A percentile compares a stretch with the other conserved stretches of the same genome.
Conservation (phyloP, 257 asterid species). For the Anisodus acutangulus region DNA sequence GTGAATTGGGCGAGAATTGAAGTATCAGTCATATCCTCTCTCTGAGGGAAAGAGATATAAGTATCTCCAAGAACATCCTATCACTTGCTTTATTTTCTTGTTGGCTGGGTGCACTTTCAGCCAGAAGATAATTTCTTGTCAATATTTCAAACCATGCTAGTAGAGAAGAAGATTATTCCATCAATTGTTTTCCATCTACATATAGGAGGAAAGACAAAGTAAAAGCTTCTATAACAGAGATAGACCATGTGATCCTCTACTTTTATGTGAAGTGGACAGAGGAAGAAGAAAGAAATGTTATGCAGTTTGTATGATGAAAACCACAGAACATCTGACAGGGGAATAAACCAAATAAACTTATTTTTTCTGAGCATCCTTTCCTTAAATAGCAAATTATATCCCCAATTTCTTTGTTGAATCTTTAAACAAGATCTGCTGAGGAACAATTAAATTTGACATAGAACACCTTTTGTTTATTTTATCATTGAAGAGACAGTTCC, state of each 20-base stretch:
- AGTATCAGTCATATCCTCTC: background rate
- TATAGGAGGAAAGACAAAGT: slow-evolving; percentile 2
- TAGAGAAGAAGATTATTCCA: background rate
- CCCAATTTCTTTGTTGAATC: slow-evolving; percentile 14
- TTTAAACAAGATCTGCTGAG: background rate
- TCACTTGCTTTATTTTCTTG: background rate
- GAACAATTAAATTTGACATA: slow-evolving; percentile 17
- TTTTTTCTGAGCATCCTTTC: slow-evolving; percentile 2
- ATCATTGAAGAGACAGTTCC: background rate
- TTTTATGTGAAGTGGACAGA: background rate
- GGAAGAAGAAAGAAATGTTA: background rate
- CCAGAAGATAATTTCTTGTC: background rate
- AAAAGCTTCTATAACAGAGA: background rate
- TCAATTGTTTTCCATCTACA: background rate
- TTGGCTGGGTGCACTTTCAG: background rate
- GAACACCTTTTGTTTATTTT: slow-evolving; percentile 5
- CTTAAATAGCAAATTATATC: background rate
- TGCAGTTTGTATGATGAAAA: background rate
- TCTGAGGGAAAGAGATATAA: background rate
- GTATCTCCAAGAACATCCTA: background rate
- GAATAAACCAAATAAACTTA: background rate
- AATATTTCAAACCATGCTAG: background rate
- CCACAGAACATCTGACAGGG: background rate
- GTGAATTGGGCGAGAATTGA: background rate
- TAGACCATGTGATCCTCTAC: background rate